Base-by-base conservation (phyloP, 805 yeast species). In the Candida piceae region DNA sequence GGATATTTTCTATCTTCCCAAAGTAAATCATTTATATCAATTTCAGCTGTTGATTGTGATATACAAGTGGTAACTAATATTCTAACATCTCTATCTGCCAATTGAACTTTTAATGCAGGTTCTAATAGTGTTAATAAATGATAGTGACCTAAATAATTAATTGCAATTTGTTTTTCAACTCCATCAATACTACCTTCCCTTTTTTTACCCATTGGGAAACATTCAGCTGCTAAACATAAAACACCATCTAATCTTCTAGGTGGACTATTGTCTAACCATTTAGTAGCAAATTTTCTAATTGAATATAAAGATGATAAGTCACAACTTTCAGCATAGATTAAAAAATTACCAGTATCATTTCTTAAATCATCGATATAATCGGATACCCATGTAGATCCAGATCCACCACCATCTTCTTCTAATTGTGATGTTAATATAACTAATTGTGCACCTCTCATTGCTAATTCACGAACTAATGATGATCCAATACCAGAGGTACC, bases 401-500 rank as follows among this genome's bases (percentile, higher is more conserved):
- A 40, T 9, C 47, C 49, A 40, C 70, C 74, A 8, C 48, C 49
- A 40, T 71, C 74, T 32, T 69, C 71, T 50, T 83, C 88, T 4
- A 75, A 57, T 15, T 70, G 59, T 4, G 79, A 70, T 29, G 90
- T 65, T 25, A 84, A 81, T 31, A 90, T 53, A 22, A 93, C 75
- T 34, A 90, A 50, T 56, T 93, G 97, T 0, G 97, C 97, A 4
- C 98, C 98, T 34, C 76, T 62, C 0, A 47, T 38, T 0, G 97
- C 97, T 50, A 93, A 57, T 22, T 88, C 88, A 25, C 70, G 67
- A 0, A 76, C 93, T 4, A 84, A 72, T 4, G 76, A 72, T 0
- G 90, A 82, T 1, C 98, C 98, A 42, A 87, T 57, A 0, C 97
- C 97, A 1, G 94, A 73, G 0, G 97, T 90, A 2, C 95, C 98